Conservation (phyloP, 2,329 filamentous ascomycete genomes). For the Hymenoscyphus repandus region DNA sequence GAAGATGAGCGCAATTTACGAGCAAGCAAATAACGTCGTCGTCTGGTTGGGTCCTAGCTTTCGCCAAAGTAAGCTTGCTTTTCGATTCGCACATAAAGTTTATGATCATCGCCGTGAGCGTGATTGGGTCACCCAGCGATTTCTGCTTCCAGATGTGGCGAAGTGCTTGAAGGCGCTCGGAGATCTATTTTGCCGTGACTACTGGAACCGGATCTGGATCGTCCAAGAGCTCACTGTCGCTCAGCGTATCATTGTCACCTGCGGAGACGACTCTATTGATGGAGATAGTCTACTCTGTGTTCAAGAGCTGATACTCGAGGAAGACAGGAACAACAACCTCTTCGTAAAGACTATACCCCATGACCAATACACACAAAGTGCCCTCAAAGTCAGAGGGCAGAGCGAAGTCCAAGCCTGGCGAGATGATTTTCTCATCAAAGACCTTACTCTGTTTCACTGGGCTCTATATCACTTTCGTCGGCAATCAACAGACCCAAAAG, state of each 20-base stretch:
- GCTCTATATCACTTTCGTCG: too few species aligned
- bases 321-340: neutral
- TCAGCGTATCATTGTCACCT: neutral
- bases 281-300: too few species aligned
- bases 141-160: neutral
- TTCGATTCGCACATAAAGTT: neutral
- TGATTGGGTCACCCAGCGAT: neutral
- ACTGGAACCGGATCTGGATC: constrained; percentile 1
- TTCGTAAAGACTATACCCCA: neutral
- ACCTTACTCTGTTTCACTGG: too few species aligned
- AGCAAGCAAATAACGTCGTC: constrained; percentile 5
- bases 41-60: constrained; percentile 8
- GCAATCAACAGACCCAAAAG: too few species aligned
- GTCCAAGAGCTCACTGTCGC: constrained; percentile 2
- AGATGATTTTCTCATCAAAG: neutral
- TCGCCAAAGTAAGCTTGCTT: too few species aligned
- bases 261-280: neutral
- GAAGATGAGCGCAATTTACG: constrained; percentile 14
- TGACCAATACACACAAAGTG: neutral
- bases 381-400: neutral
- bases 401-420: neutral
- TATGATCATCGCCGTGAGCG: neutral
- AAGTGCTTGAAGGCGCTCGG: neutral
- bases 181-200: neutral
- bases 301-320: too few species aligned